Base-by-base conservation (phyloP, 2,329 filamentous ascomycete genomes). In the Neofusicoccum cordaticola region DNA sequence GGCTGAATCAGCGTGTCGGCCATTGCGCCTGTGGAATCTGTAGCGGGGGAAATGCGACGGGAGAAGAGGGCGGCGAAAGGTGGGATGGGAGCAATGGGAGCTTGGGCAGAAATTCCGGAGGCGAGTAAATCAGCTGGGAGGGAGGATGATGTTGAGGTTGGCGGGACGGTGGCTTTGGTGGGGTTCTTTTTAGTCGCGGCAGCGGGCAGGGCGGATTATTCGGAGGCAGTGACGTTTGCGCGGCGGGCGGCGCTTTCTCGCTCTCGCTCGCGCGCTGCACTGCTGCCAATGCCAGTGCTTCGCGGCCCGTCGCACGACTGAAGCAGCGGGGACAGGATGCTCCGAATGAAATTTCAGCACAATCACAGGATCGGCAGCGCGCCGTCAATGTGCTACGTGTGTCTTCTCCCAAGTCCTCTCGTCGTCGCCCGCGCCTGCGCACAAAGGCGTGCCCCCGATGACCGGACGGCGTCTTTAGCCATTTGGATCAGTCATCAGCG, bases 1-100 rank as follows among this genome's bases (percentile, higher is more conserved):
- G 78, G 78, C 66, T 78, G 75, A 69, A 83, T 81, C 66, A 82
- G 73, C 35, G 80, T 82, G 74, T 81, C 77, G 68, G 81, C 78
- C 80, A 83, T 83, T 70, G 71, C 70, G 70, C 67, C 68, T 66
- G 70, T 52, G 15, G 37, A 47, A 52, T n/a, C 53, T 17, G 22
- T 45, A 9, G 19, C 11, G 27, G 35, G 13, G 27, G 41, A 27
- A 27, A 15, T 47, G 17, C 7, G 22, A 44, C 31, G 51, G 48
- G 13, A 39, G 58, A 22, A 57, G 15, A 13, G 34, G 9, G 51
- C 8, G n/a, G 42, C n/a, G 8, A 13, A 19, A 17, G 35, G 15
- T n/a, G 50, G 42, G 19, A 64, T 47, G 50, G 50, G 12, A 34
- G 44, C 22, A 22, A 37, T 48, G 48, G 61, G 27, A 34, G 42